Evolutionary conservation across 2,329 filamentous ascomycete species (phyloP), one percentile per base, ranked within the genome.

Genomic region (Paramyrothecium sp.): DNA sequence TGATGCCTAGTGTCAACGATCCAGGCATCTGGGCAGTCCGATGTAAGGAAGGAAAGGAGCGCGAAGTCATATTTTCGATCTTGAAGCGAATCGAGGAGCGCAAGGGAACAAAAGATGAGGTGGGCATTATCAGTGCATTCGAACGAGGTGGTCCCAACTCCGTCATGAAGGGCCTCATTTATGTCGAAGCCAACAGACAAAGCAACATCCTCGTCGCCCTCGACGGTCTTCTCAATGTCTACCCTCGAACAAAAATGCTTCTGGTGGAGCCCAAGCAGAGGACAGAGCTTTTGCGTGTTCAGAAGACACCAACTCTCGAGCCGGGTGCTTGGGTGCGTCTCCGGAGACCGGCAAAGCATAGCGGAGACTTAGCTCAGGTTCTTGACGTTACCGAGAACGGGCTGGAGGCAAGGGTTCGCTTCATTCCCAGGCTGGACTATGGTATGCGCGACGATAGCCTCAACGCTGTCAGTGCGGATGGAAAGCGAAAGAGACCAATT

Each of bases 241-340:
- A 97, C 71, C 91, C 94, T 55, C 87, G 92, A 56, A 89, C 86
- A 26, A 95, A 92, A 74, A 89, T 95, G 77, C 85, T 93, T 49
- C 80, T 98, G 54, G 92, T 99, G 47, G 91, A 95, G 52, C 92
- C 98, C 67, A 96, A 96, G 73, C 95, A 99, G 74, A 97, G 97
- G 88, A 94, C 95, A 2, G 95, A 98, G 74, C 83, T 99, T n/a
- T 81, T 99, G 19, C 87, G 92, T 54, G 91, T 96, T 26, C 88
- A 87, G 59, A 97, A 97, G 77, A 94, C 90, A 3, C 90, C 92
- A 51, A 87, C 88, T 23, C 80, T 99, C 34, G 87, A 95, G 65
- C 90, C 89, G 11, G 94, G 94, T 61, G 92, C 92, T 41, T 99
- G 95, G 84, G 94, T 98, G 54, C 91, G 95, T 61, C 87, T 98